Conservation (phyloP, 371 early-diverging fungal species). For the Globomyces sp. region DNA sequence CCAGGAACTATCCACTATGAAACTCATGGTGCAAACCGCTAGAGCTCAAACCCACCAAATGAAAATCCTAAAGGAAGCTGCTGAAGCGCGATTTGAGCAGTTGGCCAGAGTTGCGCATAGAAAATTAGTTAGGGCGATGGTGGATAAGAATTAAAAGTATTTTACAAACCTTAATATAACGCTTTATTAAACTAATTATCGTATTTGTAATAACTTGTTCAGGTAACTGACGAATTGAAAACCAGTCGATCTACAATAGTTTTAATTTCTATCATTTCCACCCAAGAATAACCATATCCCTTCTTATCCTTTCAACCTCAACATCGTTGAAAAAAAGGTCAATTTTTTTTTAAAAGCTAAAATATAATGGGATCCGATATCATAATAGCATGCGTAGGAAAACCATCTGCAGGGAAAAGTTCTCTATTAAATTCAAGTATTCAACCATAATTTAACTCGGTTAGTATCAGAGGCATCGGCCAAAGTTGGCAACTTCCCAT, state of each 20-base stretch:
- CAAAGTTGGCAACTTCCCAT: conserved; percentile 81
- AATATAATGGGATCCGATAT: conserved; percentile 39
- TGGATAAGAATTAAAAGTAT: conserved; percentile 11
- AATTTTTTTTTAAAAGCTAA: background rate
- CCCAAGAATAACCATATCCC: background rate
- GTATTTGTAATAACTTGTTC: too few relatives aligned
- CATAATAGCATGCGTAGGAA: conserved; percentile 75
- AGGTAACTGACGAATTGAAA: too few relatives aligned
- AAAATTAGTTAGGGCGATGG: conserved; percentile 18
- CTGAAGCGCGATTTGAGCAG: conserved; percentile 24
- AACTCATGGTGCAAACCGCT: conserved; percentile 7
- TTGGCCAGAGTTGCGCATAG: conserved; percentile 22
- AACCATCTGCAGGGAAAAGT: conserved; percentile 61
- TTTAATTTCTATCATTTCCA: too few relatives aligned
- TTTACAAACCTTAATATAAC: background rate
- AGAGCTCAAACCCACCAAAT: conserved; percentile 18
- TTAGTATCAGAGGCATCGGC: conserved; percentile 76
- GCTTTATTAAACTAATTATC: background rate
- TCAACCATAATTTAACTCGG: conserved; percentile 20
- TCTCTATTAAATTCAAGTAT: conserved; percentile 46
- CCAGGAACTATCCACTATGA: conserved; percentile 16
- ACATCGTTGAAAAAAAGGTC: background rate
- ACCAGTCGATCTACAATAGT: too few relatives aligned
- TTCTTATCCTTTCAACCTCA: background rate
- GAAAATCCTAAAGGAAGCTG: conserved; percentile 23